phyloP scores from a whole-genome alignment of 495 filamentous ascomycete species.

The Tuber indicum region DNA sequence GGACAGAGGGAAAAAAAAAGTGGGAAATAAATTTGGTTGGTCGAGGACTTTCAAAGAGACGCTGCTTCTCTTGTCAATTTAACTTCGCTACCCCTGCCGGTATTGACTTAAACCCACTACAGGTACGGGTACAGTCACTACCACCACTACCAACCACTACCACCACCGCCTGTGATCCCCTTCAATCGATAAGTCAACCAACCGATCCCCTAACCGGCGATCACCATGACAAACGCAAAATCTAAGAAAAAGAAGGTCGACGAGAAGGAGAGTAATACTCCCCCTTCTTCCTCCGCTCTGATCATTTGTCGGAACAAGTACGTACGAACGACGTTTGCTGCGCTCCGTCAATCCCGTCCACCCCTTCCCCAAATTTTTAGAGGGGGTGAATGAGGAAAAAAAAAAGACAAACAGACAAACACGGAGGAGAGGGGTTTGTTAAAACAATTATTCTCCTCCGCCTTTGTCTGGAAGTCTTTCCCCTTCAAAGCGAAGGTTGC shows the following conservation, averaged over 20 bases:
- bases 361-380: background rate
- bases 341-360: background rate
- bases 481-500: slow-evolving; percentile 16
- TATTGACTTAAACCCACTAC: background rate
- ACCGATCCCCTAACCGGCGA: background rate
- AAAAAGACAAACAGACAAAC: background rate
- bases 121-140: background rate
- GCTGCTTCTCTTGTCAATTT: background rate
- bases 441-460: slow-evolving; percentile 2
- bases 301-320: slow-evolving; percentile 70
- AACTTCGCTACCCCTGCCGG: background rate
- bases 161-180: background rate
- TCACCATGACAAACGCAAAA: slow-evolving; percentile 25
- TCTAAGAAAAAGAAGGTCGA: slow-evolving; percentile 26
- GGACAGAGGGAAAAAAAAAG: background rate
- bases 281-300: slow-evolving; percentile 43
- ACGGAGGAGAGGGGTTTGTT: slow-evolving; percentile 1
- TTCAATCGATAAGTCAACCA: slow-evolving; percentile 1
- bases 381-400: background rate
- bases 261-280: slow-evolving; percentile 17
- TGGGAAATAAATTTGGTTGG: slow-evolving; percentile 14
- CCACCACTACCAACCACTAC: background rate
- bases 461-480: slow-evolving; percentile 3
- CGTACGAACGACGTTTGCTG: slow-evolving; percentile 24
- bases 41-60: background rate